Base-by-base conservation (phyloP, 805 yeast genomes). In the Ogataea paradorogensis region DNA sequence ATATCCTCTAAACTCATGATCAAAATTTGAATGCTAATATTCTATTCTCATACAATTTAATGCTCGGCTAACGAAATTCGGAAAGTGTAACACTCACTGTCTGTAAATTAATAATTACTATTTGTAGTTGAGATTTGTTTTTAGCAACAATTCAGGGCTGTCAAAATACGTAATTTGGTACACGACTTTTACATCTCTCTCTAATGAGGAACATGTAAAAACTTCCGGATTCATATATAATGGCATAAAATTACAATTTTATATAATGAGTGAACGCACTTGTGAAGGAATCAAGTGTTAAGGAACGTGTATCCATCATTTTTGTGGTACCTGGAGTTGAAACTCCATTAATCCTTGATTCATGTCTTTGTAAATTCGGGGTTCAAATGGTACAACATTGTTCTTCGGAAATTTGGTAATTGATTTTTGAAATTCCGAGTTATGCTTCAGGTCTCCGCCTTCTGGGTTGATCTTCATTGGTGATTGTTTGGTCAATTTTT, bases 271-370 rank as follows among this genome's bases (percentile, higher is more conserved):
- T 9, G 25, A 23, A 23, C 10, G n/a, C 4, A 23, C 20, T 9
- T 5, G 7, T 23, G 7, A 5, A 23, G 10, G 25, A 23, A 9
- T 5, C 26, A 22, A 22, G 13, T 20, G 33, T 15, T 7, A 9
- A 9, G 7, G 27, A 25, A 25, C 20, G 11, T 11, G 11, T 11
- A 11, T 15, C 10, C n/a, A 27, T 28, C 30, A 38, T 31, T 38
- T 38, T 18, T 15, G 32, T 6, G 56, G 48, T 4, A 55, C 45
- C 15, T 56, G 47, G 7, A 62, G 32, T 33, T 62, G 65, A 33
- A 62, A 62, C 42, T 62, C 63, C 50, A 55, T 53, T 26, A 62
- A 31, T 5, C 67, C 67, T 22, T 62, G 58, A 15, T 47, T 42
- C 42, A 62, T 62, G 30, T 45, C 52, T 10, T 47, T 47, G 35